A percentile compares a stretch with the other conserved stretches of the same genome.
Evolutionary conservation across 2,329 filamentous ascomycete species (phyloP).

Genomic region (Calonectria fujianensis): DNA sequence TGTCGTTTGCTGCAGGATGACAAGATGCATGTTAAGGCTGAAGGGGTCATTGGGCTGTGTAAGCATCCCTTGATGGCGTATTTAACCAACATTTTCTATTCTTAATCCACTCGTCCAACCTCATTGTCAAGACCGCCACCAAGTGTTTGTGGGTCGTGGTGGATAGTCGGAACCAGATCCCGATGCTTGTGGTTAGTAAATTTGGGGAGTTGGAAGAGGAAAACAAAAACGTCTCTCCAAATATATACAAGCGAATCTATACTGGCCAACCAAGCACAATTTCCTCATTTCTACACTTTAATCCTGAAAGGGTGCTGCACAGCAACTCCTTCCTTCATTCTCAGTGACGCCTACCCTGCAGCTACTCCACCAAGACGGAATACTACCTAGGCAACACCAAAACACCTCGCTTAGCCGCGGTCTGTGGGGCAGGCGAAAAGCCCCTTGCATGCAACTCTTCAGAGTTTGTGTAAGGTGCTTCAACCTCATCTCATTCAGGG

Average conservation of each 20-base stretch:
- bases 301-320: background rate
- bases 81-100: background rate
- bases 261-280: background rate
- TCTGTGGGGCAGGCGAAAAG: background rate
- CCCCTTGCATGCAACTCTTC: background rate
- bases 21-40: background rate
- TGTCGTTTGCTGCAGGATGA: background rate
- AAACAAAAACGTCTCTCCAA: background rate
- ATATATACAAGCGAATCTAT: background rate
- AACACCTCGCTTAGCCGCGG: constrained; percentile 3
- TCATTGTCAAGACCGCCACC: background rate
- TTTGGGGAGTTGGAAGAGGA: background rate
- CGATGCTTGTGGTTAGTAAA: background rate
- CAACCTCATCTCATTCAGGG: constrained; percentile 18
- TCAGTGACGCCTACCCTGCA: background rate
- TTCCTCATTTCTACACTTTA: background rate
- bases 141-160: background rate
- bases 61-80: background rate
- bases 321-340: background rate
- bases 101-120: background rate
- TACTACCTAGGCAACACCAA: background rate
- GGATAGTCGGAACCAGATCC: background rate
- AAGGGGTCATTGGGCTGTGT: background rate
- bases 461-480: constrained; percentile 5
- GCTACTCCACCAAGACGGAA: constrained; percentile 1